A percentile compares a stretch with the other conserved stretches of the same genome.
phyloP scores from a whole-genome alignment of 2,329 filamentous ascomycete species.

The Diaporthe sp. region DNA sequence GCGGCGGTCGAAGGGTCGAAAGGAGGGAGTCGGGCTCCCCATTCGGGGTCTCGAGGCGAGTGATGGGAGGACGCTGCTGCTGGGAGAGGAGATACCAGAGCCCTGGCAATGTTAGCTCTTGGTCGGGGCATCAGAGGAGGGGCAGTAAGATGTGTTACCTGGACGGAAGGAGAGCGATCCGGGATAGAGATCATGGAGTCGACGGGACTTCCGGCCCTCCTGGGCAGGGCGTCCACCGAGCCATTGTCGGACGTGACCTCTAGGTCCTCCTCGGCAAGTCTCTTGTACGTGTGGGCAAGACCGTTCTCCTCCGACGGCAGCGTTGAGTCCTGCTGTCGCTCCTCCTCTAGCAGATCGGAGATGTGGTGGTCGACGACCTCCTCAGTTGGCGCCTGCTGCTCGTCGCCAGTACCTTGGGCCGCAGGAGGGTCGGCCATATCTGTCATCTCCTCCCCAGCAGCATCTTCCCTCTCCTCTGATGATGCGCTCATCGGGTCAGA shows the following conservation, averaged over 20 bases:
- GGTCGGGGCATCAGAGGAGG: constrained; percentile 10
- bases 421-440: constrained; percentile 62
- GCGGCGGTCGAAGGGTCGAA: constrained; percentile 93
- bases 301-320: constrained; percentile 51
- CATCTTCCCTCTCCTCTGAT: constrained; percentile 73
- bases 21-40: constrained; percentile 81
- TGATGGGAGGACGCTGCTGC: constrained; percentile 80
- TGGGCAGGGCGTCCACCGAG: constrained; percentile 64
- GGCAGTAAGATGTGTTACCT: constrained; percentile 63
- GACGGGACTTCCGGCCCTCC: constrained; percentile 75
- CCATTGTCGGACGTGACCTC: constrained; percentile 66
- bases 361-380: constrained; percentile 54
- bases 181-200: constrained; percentile 80
- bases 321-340: constrained; percentile 48
- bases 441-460: constrained; percentile 62
- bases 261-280: constrained; percentile 58
- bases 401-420: constrained; percentile 57
- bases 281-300: constrained; percentile 59
- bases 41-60: constrained; percentile 76
- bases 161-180: constrained; percentile 87
- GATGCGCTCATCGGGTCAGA: constrained; percentile 78
- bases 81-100: constrained; percentile 75
- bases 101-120: constrained; percentile 57
- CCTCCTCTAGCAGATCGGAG: constrained; percentile 53
- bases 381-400: constrained; percentile 53